phyloP scores from a whole-genome alignment of 768 basidiomycete genomes.

The Rhizopogon vulgaris region DNA sequence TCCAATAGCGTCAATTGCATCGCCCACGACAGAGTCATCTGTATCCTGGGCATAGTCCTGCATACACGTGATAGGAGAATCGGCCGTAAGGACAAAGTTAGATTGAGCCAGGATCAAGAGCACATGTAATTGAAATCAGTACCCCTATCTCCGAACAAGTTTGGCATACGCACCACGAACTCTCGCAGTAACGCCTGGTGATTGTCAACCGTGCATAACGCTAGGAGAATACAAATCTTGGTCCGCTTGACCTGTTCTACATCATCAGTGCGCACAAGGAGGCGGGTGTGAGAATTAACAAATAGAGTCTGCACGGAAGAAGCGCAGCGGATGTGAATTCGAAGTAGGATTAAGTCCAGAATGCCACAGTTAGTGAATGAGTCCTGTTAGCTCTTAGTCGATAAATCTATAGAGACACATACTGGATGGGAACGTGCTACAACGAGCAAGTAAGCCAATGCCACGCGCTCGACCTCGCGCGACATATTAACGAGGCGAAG shows the following conservation, averaged over 20 bases:
- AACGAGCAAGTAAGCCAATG: conserved; percentile 62
- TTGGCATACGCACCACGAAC: conserved; percentile 58
- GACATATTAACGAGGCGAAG: conserved; percentile 65
- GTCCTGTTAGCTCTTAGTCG: neutral
- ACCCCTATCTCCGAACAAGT: neutral
- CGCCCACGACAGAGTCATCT: conserved; percentile 64
- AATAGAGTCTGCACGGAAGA: conserved; percentile 37
- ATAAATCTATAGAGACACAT: conserved; percentile 20
- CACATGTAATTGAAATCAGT: neutral
- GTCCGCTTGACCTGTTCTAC: conserved; percentile 56
- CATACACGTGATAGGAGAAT: neutral
- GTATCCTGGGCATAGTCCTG: conserved; percentile 82
- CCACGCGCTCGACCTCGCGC: conserved; percentile 69
- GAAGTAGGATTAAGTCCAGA: conserved; percentile 17
- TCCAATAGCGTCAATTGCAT: conserved; percentile 76
- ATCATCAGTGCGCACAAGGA: conserved; percentile 69
- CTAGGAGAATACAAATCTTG: conserved; percentile 73
- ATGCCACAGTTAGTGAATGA: neutral
- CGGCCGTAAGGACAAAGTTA: neutral
- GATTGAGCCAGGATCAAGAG: neutral
- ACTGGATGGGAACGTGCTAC: conserved; percentile 67
- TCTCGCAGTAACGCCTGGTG: conserved; percentile 71
- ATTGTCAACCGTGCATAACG: conserved; percentile 59
- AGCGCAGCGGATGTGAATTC: too few relatives aligned
- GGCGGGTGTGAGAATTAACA: conserved; percentile 50